Base-by-base conservation (phyloP, 2,329 filamentous ascomycete species). In the Chaetothyriales sp. region DNA sequence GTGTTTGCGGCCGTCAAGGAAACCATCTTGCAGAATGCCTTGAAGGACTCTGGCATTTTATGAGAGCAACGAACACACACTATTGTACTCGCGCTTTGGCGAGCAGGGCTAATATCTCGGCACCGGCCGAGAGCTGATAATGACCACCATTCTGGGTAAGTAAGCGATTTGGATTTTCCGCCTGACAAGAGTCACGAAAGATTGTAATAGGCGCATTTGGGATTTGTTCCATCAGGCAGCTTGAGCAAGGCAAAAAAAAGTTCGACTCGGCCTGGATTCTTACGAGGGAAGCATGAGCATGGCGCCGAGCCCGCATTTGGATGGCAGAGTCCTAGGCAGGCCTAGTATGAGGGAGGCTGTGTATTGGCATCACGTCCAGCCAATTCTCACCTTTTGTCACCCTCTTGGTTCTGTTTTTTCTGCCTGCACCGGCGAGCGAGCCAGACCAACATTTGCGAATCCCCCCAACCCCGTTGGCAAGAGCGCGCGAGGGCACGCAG, bases 1-100 rank as follows among this genome's bases (percentile, higher is more conserved):
- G 92, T 98, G 46, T 98, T 98, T 69, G 92, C 90, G 32, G 92
- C 92, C 7, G 92, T 98, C 54, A 98, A 98, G 68, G 92, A 98
- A 71, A 98, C 92, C 32, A 98, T 98, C 63, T 73, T 98, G 60
- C 94, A 96, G 69, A 98, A 98, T 66, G 92, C 92, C 46, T 78
- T 98, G 60, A 95, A 94, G 71, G 92, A 98, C 68, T 96, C 92
- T 19, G 92, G 92, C 60, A 96, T 98, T 67, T 79, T 98, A 61
- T 88, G 70, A 83, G 48, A 51, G 49, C 51, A 50, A 55, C 48
- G 52, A 56, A 28, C 46, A 10, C 42, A 45, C 43, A 15, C 32
- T 15, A 39, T 15, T 15, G 32, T 10, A 15, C 32, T 39, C 32
- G 3, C 8, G 32, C 2, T 39, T 39, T 39, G 32, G 10, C 32